These are phyloP conservation scores for Botrytis hyacinthi DNA, from an alignment of 2,329 filamentous ascomycete species.

Conservation along the genomic window DNA sequence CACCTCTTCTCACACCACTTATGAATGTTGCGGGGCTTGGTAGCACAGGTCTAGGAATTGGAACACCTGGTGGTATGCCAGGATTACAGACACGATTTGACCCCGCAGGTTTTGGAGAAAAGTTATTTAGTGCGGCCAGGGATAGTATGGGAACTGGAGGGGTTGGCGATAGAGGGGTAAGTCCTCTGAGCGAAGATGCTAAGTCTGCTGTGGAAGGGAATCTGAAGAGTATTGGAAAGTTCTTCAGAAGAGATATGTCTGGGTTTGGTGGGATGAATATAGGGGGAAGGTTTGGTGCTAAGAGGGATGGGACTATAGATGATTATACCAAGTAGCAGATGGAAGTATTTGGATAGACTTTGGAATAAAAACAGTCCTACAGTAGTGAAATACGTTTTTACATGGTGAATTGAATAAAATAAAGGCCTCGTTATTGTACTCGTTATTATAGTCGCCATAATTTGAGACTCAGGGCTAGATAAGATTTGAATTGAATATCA, in stretches of 20 bases:
- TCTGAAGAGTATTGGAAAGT: slow-evolving; percentile 91
- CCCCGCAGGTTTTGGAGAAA: slow-evolving; percentile 77
- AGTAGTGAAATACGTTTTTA: neutral
- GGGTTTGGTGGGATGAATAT: slow-evolving; percentile 60
- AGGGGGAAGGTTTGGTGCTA: slow-evolving; percentile 56
- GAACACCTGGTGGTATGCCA: slow-evolving; percentile 42
- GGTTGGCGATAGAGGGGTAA: slow-evolving; percentile 21
- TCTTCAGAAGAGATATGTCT: slow-evolving; percentile 86
- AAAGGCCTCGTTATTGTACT: neutral
- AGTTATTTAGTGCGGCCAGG: slow-evolving; percentile 80
- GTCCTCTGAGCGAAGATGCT: slow-evolving; percentile 45
- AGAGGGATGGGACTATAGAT: slow-evolving; percentile 29
- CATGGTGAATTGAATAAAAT: neutral
- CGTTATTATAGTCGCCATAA: no score
- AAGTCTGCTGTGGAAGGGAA: slow-evolving; percentile 86
- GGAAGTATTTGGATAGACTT: neutral
- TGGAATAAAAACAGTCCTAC: neutral
- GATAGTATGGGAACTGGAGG: slow-evolving; percentile 63
- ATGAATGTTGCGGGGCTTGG: slow-evolving; percentile 49
- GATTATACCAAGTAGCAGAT: slow-evolving; percentile 27
- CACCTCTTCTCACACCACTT: slow-evolving; percentile 68
- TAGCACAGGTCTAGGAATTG: slow-evolving; percentile 47
- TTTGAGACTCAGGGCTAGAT: neutral
- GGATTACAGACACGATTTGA: slow-evolving; percentile 65
- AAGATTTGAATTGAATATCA: neutral